phyloP scores from a whole-genome alignment of 352 stramenopile species.

The Globisporangium irregulare region DNA sequence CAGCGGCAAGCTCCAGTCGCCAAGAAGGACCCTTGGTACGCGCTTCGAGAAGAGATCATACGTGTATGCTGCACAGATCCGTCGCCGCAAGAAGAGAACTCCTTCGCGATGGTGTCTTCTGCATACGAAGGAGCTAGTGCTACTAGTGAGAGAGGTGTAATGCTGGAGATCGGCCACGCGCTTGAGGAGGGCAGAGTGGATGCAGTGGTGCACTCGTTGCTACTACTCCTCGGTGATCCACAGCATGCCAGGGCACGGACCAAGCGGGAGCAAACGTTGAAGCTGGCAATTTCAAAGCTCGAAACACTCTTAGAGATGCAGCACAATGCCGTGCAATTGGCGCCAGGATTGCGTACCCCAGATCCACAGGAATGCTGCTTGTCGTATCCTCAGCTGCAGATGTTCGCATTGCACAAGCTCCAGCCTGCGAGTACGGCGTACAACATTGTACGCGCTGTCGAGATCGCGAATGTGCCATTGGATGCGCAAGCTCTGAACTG shows the following conservation, averaged over 20 bases:
- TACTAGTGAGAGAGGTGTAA: neutral
- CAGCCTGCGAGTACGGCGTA: constrained; percentile 43
- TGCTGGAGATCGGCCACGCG: constrained; percentile 19
- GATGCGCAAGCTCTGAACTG: constrained; percentile 21
- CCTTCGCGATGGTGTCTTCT: neutral
- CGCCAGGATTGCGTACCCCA: constrained; percentile 1
- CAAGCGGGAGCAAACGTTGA: constrained; percentile 20
- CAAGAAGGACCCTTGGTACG: neutral
- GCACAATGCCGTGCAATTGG: constrained; percentile 4
- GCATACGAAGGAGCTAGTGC: neutral
- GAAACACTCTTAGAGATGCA: constrained; percentile 17
- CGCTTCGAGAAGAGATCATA: neutral
- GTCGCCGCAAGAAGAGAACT: neutral
- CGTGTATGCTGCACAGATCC: neutral
- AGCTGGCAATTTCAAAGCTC: constrained; percentile 14
- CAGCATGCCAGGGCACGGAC: constrained; percentile 5
- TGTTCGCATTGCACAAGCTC: constrained; percentile 50
- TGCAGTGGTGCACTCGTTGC: constrained; percentile 34
- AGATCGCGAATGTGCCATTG: constrained; percentile 18
- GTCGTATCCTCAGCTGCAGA: constrained; percentile 57
- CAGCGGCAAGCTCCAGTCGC: neutral
- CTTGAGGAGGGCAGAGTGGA: constrained; percentile 37
- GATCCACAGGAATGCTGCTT: constrained; percentile 15
- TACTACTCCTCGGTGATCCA: constrained; percentile 28
- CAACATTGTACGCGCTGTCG: constrained; percentile 43